These are phyloP conservation scores for Debaryomyces coudertii DNA, from an alignment of 1,139 yeast species.

Conservation along the genomic window DNA sequence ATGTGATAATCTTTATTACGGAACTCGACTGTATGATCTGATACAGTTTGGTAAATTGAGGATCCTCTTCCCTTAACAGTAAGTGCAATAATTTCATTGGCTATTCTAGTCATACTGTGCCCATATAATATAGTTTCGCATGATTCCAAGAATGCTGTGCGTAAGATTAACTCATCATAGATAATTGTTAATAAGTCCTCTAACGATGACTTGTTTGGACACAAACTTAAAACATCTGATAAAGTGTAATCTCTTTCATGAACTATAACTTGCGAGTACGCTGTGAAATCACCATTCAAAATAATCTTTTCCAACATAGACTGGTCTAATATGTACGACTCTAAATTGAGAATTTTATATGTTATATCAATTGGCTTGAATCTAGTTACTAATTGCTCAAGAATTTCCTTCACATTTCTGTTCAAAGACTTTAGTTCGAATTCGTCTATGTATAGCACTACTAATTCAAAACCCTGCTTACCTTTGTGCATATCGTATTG, in stretches of 20 bases:
- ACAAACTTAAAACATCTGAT: slow-evolving; percentile 31
- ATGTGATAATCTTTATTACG: slow-evolving; percentile 40
- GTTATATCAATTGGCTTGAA: slow-evolving; percentile 30
- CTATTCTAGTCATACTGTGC: slow-evolving; percentile 80
- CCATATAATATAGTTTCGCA: slow-evolving; percentile 69
- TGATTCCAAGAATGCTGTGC: slow-evolving; percentile 47
- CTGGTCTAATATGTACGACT: slow-evolving; percentile 36
- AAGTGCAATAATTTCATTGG: slow-evolving; percentile 74
- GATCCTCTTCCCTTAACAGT: slow-evolving; percentile 93
- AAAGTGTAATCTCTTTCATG: slow-evolving; percentile 18
- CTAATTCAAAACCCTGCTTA: slow-evolving; percentile 65
- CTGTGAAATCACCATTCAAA: slow-evolving; percentile 31
- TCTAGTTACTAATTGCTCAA: slow-evolving; percentile 24
- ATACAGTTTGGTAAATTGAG: slow-evolving; percentile 54
- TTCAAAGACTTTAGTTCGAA: slow-evolving; percentile 20
- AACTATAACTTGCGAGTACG: slow-evolving; percentile 19
- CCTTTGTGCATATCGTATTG: slow-evolving; percentile 66
- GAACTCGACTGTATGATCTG: slow-evolving; percentile 43
- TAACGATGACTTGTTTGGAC: slow-evolving; percentile 58
- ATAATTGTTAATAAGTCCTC: slow-evolving; percentile 64
- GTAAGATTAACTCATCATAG: slow-evolving; percentile 49
- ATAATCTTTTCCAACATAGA: slow-evolving; percentile 30
- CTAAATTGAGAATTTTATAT: slow-evolving; percentile 42
- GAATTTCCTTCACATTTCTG: slow-evolving; percentile 18
- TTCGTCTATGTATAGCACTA: slow-evolving; percentile 58